A percentile compares a stretch with the other conserved stretches of the same genome.
phyloP scores from a whole-genome alignment of 148 eudicot genomes.

The Rhododendron molle region DNA sequence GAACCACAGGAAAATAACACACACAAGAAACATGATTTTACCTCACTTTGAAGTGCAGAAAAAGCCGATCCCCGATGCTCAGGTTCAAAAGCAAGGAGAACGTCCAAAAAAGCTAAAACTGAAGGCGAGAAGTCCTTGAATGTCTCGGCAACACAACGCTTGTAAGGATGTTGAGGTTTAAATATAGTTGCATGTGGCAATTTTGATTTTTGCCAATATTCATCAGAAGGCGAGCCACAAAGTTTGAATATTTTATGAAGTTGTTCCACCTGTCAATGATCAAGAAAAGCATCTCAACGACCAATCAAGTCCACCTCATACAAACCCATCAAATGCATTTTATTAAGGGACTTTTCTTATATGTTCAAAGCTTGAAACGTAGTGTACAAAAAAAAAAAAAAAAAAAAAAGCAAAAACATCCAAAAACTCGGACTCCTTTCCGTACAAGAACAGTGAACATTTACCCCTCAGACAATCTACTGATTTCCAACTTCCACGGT shows the following conservation, averaged over 20 bases:
- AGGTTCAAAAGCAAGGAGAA: slow-evolving; percentile 59
- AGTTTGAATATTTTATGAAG: slow-evolving; percentile 70
- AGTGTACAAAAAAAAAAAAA: background rate
- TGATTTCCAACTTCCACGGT: background rate
- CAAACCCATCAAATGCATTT: background rate
- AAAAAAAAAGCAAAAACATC: background rate
- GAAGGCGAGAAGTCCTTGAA: slow-evolving; percentile 47
- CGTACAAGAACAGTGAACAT: background rate
- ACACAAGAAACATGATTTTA: slow-evolving; percentile 13
- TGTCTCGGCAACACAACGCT: slow-evolving; percentile 50
- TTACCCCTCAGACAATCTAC: background rate
- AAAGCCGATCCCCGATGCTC: slow-evolving; percentile 53
- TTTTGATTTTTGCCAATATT: slow-evolving; percentile 61
- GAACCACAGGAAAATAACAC: background rate
- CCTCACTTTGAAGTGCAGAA: slow-evolving; percentile 66
- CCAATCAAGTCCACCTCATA: background rate
- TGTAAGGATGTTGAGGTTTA: slow-evolving; percentile 71
- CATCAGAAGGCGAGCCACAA: slow-evolving; percentile 70
- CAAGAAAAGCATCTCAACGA: background rate
- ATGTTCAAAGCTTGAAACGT: background rate
- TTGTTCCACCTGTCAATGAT: slow-evolving; percentile 57
- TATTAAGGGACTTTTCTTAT: background rate
- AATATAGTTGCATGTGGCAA: slow-evolving; percentile 61
- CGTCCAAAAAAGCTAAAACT: slow-evolving; percentile 42
- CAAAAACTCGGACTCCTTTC: background rate